Evolutionary conservation across 2,329 filamentous ascomycete genomes (phyloP).

Genomic region (Elsinoe batatas): DNA sequence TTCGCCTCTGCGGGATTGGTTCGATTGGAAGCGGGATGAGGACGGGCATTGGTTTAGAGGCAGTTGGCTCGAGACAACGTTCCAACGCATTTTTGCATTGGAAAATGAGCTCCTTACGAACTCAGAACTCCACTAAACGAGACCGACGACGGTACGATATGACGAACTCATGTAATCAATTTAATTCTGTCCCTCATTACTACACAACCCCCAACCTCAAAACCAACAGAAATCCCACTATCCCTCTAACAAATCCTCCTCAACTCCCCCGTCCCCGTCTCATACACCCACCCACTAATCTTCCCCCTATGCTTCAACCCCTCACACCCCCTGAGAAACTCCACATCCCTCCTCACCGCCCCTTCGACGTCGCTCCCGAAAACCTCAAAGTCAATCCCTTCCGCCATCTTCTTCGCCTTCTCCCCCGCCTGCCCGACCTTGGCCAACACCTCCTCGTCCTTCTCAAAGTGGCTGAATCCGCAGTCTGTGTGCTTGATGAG

Average conservation of each 20-base stretch:
- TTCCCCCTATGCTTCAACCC: slow-evolving; percentile 6
- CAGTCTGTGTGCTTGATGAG: slow-evolving; percentile 66
- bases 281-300: slow-evolving; percentile 3
- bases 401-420: background rate
- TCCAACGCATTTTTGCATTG: no score
- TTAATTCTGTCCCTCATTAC: background rate
- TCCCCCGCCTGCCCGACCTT: background rate
- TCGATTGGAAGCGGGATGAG: no score
- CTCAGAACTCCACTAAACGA: no score
- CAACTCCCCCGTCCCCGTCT: slow-evolving; percentile 1
- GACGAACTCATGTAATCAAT: background rate
- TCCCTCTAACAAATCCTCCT: background rate
- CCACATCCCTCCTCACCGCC: background rate
- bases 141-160: background rate
- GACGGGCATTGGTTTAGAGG: no score
- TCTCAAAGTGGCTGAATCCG: slow-evolving; percentile 31
- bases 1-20: no score
- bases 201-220: background rate
- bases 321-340: background rate
- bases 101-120: no score
- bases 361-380: background rate
- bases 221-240: background rate
- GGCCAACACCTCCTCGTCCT: background rate
- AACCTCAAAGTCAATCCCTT: slow-evolving; percentile 2
- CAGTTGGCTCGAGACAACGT: no score